Evolutionary conservation across 2,329 filamentous ascomycete genomes (phyloP).

Genomic region (Cladorrhinum sp.): DNA sequence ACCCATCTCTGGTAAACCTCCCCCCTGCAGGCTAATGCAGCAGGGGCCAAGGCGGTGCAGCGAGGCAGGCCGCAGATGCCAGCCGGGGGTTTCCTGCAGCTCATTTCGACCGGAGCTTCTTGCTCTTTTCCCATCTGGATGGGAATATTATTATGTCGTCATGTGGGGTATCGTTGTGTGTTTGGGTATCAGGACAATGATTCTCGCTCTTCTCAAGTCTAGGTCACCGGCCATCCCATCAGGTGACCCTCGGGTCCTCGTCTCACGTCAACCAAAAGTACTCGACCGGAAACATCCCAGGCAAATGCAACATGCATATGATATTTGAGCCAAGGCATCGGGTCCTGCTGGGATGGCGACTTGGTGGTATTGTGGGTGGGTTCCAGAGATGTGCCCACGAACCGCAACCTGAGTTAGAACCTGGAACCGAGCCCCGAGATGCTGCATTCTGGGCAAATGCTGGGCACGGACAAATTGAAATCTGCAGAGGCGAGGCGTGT

Average conservation of each 20-base stretch:
- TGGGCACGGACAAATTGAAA: too few relatives aligned
- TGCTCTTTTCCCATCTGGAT: not conserved
- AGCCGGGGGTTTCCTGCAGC: not conserved
- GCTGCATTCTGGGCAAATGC: not conserved
- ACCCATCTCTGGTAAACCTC: not conserved
- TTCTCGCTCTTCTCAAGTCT: not conserved
- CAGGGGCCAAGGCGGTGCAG: not conserved
- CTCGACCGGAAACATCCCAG: not conserved
- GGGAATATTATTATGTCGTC: not conserved
- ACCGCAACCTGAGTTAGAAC: not conserved
- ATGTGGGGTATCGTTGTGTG: not conserved
- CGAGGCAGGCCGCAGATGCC: not conserved
- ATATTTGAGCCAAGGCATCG: constrained; percentile 9
- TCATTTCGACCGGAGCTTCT: not conserved
- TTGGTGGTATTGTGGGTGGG: not conserved
- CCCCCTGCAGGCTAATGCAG: not conserved
- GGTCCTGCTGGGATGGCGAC: not conserved
- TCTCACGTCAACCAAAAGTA: not conserved
- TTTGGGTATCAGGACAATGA: too few relatives aligned
- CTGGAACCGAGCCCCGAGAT: not conserved
- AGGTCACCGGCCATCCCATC: not conserved
- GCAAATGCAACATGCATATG: not conserved
- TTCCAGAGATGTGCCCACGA: too few relatives aligned
- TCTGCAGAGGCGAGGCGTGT: too few relatives aligned
- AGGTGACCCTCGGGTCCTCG: not conserved